Evolutionary conservation across 2,329 filamentous ascomycete genomes (phyloP), one percentile per base, ranked within the genome.

Genomic region (Aspergillus quadricinctus): DNA sequence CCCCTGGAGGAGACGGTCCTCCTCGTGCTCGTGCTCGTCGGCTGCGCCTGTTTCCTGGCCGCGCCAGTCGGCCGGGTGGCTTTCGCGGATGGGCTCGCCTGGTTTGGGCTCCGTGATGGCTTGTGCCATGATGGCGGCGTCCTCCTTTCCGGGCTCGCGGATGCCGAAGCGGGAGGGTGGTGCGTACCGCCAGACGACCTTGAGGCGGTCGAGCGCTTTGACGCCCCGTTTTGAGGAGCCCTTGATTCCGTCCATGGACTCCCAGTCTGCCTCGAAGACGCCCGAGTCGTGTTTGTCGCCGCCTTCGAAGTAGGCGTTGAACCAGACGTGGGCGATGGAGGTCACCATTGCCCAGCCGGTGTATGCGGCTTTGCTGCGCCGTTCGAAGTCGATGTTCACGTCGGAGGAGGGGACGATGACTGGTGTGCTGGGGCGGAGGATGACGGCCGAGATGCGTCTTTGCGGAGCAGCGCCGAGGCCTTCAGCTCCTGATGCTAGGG

Each of bases 271-370:
- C 59, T 87, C 83, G 68, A 89, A 90, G 6, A 88, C 80, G 9
- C 87, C 93, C 9, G 82, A 89, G 46, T 87, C 81, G 50, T 88
- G 81, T 0, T 90, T 80, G 17, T 79, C 76, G 25, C 89, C 90
- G 48, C 92, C 92, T 75, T 97, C 94, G 66, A 97, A 97, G 74
- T 87, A 97, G 1, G 87, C 80, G 68, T 99, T 99, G 79, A 97
- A 96, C 94, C 94, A 99, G 17, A 96, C 90, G 67, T 97, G 93
- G 0, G 92, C 92, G 9, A 97, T 87, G 0, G 92, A 87, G 0
- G 93, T 96, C 3, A 97, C 91, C 86, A 97, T 90, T 0, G 90
- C 92, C 63, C 90, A 83, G 1, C 91, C 88, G 6, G 82, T 82
- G 66, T 89, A 89, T 1, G 89, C 86, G 3, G 89, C 86, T 66